phyloP scores from a whole-genome alignment of 1,284 basidiomycete genomes.

The Exobasidium cylindrosporum region DNA sequence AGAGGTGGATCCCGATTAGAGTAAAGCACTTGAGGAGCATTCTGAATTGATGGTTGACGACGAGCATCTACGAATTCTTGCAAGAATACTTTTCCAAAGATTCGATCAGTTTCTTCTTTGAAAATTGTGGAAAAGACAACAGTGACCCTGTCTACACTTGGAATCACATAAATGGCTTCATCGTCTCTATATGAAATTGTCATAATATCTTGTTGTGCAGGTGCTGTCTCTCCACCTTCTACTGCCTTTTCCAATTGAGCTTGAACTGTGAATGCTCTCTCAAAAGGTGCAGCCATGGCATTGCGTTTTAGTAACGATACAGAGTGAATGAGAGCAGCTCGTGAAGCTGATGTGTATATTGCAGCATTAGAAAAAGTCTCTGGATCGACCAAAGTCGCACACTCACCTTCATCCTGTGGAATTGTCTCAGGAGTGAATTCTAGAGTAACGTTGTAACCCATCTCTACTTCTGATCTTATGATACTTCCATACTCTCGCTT shows the following conservation, averaged over 20 bases:
- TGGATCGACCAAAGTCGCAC: conserved; percentile 26
- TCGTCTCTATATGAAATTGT: conserved; percentile 84
- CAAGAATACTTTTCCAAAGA: conserved; percentile 94
- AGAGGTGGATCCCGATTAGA: conserved; percentile 91
- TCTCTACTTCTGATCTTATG: conserved; percentile 64
- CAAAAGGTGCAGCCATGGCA: conserved; percentile 91
- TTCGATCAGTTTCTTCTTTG: conserved; percentile 93
- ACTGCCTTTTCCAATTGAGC: conserved; percentile 72
- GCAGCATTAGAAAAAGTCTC: too few species aligned
- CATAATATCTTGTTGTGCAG: conserved; percentile 68
- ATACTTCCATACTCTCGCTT: conserved; percentile 78
- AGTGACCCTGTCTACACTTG: conserved; percentile 89
- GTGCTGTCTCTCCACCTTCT: conserved; percentile 59
- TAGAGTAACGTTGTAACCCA: conserved; percentile 85
- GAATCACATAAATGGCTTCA: conserved; percentile 94
- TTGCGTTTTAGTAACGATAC: conserved; percentile 88
- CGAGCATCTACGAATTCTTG: conserved; percentile 99
- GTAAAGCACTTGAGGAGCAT: conserved; percentile 97
- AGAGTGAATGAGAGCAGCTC: conserved; percentile 68
- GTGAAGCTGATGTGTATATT: too few species aligned
- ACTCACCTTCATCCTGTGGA: conserved; percentile 74
- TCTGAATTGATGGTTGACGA: conserved; percentile 86
- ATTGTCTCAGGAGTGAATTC: conserved; percentile 81
- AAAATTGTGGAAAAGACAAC: conserved; percentile 97
- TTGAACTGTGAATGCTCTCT: conserved; percentile 82